Evolutionary conservation across 345 rosid species (phyloP).

Genomic region (Populus ilicifolia): DNA sequence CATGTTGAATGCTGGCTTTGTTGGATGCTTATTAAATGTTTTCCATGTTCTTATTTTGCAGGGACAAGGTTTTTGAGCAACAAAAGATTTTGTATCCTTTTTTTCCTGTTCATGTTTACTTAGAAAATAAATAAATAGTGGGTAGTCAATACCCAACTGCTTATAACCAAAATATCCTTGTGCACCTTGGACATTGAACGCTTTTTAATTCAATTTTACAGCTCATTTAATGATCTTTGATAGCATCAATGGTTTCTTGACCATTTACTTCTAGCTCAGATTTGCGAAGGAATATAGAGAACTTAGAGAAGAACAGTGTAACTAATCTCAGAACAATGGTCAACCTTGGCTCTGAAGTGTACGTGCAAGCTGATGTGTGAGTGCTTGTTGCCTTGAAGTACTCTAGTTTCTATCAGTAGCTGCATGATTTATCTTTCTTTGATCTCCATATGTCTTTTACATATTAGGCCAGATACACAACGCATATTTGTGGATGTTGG

Average conservation of each 20-base stretch:
- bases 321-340: slow-evolving; percentile 85
- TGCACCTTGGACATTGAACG: background rate
- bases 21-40: background rate
- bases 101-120: background rate
- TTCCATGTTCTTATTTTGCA: slow-evolving; percentile 31
- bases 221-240: background rate
- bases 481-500: slow-evolving; percentile 69
- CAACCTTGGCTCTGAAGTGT: slow-evolving; percentile 93
- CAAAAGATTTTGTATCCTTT: slow-evolving; percentile 86
- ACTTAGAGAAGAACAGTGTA: slow-evolving; percentile 65
- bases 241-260: slow-evolving; percentile 26
- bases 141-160: background rate
- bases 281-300: slow-evolving; percentile 66
- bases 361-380: slow-evolving; percentile 93
- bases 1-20: background rate
- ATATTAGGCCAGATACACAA: slow-evolving; percentile 57
- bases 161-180: background rate
- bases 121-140: background rate
- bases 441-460: background rate
- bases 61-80: slow-evolving; percentile 87
- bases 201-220: background rate
- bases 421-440: background rate
- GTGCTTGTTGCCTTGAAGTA: slow-evolving; percentile 25
- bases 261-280: slow-evolving; percentile 57
- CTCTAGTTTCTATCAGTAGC: background rate